These are phyloP conservation scores for Abrus precatorius DNA, from an alignment of 306 rosid genomes.

Conservation along the genomic window DNA sequence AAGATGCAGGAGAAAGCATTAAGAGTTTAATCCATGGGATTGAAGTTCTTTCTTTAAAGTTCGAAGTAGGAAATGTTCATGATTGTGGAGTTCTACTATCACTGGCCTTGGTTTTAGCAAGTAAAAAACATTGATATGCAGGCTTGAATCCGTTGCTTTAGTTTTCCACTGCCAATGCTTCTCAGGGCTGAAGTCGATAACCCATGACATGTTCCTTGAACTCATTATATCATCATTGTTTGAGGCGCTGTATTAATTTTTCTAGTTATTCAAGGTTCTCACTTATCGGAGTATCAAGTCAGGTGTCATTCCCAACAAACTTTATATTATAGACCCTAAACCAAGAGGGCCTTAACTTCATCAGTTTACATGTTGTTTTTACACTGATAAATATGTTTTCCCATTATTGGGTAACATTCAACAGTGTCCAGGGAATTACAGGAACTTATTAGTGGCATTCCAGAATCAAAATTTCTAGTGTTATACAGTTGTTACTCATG, in stretches of 20 bases:
- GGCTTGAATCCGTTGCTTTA: neutral
- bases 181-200: neutral
- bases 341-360: constrained; percentile 9
- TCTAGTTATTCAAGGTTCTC: constrained; percentile 32
- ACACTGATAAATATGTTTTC: constrained; percentile 6
- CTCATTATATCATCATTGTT: neutral
- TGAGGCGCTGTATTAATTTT: constrained; percentile 19
- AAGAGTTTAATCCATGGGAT: neutral
- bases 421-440: neutral
- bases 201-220: constrained; percentile 12
- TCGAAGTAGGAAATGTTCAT: neutral
- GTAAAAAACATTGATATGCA: constrained; percentile 13
- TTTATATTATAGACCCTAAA: neutral
- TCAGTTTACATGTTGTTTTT: constrained; percentile 20
- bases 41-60: constrained; percentile 15
- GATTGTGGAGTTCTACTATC: neutral
- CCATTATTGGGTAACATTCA: neutral
- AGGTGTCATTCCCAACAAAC: constrained; percentile 28
- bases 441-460: constrained; percentile 2
- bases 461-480: constrained; percentile 4
- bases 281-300: neutral
- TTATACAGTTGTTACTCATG: neutral
- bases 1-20: neutral
- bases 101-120: constrained; percentile 9
- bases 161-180: constrained; percentile 13